Evolutionary conservation across 768 basidiomycete species (phyloP).

Genomic region (Agrocybe praecox): DNA sequence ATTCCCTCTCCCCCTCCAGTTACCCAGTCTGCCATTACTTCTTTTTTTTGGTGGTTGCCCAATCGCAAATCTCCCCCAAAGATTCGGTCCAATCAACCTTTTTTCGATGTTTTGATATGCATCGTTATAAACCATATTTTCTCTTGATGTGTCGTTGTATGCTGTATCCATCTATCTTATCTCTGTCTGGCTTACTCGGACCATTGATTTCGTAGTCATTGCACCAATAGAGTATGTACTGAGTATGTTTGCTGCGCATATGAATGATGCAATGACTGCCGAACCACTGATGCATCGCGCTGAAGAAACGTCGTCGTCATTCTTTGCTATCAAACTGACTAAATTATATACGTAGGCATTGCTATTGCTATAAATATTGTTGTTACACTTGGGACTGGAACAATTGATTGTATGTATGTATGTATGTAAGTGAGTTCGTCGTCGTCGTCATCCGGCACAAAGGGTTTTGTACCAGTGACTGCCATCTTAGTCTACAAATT

Average conservation of each 20-base stretch:
- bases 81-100: conserved; percentile 6
- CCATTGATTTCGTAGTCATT: conserved; percentile 2
- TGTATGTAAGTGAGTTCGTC: background rate
- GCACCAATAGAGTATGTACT: background rate
- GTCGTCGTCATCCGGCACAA: background rate
- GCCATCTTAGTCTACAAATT: background rate
- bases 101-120: conserved; percentile 11
- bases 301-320: no score
- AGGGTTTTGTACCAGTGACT: background rate
- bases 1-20: no score
- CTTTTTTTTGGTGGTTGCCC: background rate
- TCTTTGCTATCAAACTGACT: background rate
- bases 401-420: conserved; percentile 14
- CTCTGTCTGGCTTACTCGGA: conserved; percentile 4
- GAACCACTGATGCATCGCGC: no score
- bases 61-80: conserved; percentile 8
- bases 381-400: conserved; percentile 25
- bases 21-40: conserved; percentile 2
- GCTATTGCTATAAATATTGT: conserved; percentile 16
- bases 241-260: background rate
- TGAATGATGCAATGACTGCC: background rate
- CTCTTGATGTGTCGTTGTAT: conserved; percentile 19
- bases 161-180: conserved; percentile 26
- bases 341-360: conserved; percentile 17
- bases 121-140: conserved; percentile 3